These are phyloP conservation scores for Remersonia thermophila DNA, from an alignment of 2,329 filamentous ascomycete genomes.

Conservation along the genomic window DNA sequence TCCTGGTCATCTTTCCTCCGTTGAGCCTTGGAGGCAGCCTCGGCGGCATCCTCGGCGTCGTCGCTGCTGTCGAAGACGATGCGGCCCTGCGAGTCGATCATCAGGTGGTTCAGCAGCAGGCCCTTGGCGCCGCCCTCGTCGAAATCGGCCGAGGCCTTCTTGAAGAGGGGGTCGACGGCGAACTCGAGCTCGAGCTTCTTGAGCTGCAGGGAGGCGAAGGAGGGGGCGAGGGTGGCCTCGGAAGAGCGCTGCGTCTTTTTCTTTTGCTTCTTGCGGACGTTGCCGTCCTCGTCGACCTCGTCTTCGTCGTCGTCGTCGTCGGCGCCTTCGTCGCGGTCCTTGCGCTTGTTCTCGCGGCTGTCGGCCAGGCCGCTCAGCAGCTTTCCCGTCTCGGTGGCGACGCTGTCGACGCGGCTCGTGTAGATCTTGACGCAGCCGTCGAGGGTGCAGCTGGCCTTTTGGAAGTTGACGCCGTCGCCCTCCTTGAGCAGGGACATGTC, in stretches of 20 bases:
- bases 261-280: slow-evolving; percentile 48
- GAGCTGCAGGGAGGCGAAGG: slow-evolving; percentile 76
- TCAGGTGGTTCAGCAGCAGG: slow-evolving; percentile 86
- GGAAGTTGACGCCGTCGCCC: slow-evolving; percentile 94
- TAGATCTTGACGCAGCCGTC: slow-evolving; percentile 99
- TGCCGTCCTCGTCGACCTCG: slow-evolving; percentile 37
- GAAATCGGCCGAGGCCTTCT: slow-evolving; percentile 96
- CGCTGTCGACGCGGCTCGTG: slow-evolving; percentile 94
- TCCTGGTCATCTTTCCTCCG: slow-evolving; percentile 25
- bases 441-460: slow-evolving; percentile 93
- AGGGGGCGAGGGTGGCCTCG: slow-evolving; percentile 83
- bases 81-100: slow-evolving; percentile 79
- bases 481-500: slow-evolving; percentile 97
- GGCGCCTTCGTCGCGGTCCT: slow-evolving; percentile 39
- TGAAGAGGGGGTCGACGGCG: slow-evolving; percentile 94
- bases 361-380: slow-evolving; percentile 87
- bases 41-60: slow-evolving; percentile 49
- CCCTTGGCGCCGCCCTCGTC: slow-evolving; percentile 97
- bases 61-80: slow-evolving; percentile 99
- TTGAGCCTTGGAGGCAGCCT: slow-evolving; percentile 25
- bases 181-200: slow-evolving; percentile 99
- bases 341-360: slow-evolving; percentile 66
- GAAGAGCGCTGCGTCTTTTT: slow-evolving; percentile 68
- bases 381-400: slow-evolving; percentile 93
- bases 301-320: slow-evolving; percentile 54